phyloP scores from a whole-genome alignment of 306 rosid genomes.

The Argentina anserina region DNA sequence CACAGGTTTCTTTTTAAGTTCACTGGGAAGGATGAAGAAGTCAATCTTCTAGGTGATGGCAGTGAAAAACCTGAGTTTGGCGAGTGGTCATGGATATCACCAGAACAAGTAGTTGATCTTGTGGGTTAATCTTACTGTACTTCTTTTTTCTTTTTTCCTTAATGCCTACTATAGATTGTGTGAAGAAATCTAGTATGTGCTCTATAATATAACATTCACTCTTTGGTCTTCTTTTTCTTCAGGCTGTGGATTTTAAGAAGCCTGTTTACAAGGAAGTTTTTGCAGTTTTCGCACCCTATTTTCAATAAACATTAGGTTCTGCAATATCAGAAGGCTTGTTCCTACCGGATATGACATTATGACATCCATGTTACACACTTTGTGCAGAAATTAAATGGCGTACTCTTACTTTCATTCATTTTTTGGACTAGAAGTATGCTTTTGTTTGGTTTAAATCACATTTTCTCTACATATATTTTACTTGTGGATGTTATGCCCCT shows the following conservation, averaged over 20 bases:
- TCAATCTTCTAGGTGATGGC: conserved; percentile 93
- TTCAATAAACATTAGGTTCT: conserved; percentile 31
- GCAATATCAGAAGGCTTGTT: background rate
- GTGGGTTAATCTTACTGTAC: conserved; percentile 43
- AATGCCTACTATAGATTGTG: background rate
- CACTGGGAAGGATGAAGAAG: conserved; percentile 73
- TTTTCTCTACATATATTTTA: background rate
- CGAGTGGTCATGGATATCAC: conserved; percentile 80
- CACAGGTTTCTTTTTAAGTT: conserved; percentile 74
- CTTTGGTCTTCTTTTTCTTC: conserved; percentile 32
- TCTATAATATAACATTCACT: background rate
- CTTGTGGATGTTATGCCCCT: background rate
- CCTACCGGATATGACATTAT: background rate
- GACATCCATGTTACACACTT: background rate
- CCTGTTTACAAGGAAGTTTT: conserved; percentile 83
- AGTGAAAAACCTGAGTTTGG: conserved; percentile 93
- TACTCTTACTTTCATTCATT: background rate
- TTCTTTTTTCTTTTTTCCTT: too few species aligned
- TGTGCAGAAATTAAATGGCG: background rate
- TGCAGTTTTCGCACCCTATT: conserved; percentile 52
- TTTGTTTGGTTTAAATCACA: background rate
- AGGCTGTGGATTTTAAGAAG: conserved; percentile 90
- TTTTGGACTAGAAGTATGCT: background rate
- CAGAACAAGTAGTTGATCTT: conserved; percentile 52
- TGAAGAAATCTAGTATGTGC: background rate